phyloP scores from a whole-genome alignment of 2,329 filamentous ascomycete genomes.

The Coniochaeta prunicola region DNA sequence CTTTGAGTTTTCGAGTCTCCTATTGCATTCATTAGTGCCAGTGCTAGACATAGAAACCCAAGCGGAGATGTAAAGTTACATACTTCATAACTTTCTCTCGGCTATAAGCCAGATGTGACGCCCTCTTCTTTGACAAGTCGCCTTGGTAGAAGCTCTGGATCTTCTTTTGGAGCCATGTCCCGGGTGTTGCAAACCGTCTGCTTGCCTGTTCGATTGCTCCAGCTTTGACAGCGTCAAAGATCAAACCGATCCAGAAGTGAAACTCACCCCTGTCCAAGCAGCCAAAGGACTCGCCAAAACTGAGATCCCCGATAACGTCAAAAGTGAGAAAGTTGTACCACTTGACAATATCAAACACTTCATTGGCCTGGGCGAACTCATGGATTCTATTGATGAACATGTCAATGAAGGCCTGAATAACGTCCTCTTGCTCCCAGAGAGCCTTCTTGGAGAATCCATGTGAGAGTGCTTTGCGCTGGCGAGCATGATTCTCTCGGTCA shows the following conservation, averaged over 20 bases:
- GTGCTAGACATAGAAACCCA: neutral
- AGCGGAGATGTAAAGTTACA: neutral
- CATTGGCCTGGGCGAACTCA: slow-evolving; percentile 5
- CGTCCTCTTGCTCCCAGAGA: slow-evolving; percentile 23
- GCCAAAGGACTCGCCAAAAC: slow-evolving; percentile 36
- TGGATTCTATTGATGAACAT: slow-evolving; percentile 18
- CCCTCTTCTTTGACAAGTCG: slow-evolving; percentile 3
- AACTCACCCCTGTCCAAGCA: slow-evolving; percentile 25
- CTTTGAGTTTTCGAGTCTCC: slow-evolving; percentile 7
- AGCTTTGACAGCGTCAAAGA: slow-evolving; percentile 19
- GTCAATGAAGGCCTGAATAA: slow-evolving; percentile 20
- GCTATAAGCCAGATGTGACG: slow-evolving; percentile 5
- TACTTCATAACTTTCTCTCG: slow-evolving; percentile 8
- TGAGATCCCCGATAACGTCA: slow-evolving; percentile 36
- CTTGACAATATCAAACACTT: slow-evolving; percentile 7
- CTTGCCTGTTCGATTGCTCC: neutral
- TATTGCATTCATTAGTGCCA: neutral
- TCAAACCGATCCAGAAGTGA: slow-evolving; percentile 18
- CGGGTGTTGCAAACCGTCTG: neutral
- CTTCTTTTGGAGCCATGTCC: slow-evolving; percentile 5
- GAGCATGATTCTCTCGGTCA: slow-evolving; percentile 18
- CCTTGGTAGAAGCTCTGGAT: slow-evolving; percentile 6
- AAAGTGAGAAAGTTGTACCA: slow-evolving; percentile 26
- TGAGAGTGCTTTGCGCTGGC: slow-evolving; percentile 24
- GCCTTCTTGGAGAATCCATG: slow-evolving; percentile 12